Evolutionary conservation across 495 filamentous ascomycete species (phyloP).

Genomic region (Penicillium manginii): DNA sequence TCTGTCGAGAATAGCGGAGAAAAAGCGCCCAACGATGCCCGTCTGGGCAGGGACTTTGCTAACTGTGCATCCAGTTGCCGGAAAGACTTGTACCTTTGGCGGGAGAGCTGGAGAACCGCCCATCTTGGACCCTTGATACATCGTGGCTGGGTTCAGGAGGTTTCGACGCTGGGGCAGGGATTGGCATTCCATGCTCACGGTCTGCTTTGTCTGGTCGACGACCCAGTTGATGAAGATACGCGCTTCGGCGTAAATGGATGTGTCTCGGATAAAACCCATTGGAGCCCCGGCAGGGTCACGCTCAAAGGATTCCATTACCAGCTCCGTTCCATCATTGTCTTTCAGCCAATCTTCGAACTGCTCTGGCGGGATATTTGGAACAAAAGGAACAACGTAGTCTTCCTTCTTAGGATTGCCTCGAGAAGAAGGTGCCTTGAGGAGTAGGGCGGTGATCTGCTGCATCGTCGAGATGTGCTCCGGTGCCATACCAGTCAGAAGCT

Average conservation of each 20-base stretch:
- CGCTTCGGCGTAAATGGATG: constrained; percentile 30
- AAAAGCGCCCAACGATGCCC: constrained; percentile 67
- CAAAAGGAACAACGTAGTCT: constrained; percentile 49
- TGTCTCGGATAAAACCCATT: constrained; percentile 39
- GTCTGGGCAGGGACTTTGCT: constrained; percentile 63
- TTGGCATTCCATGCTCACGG: constrained; percentile 29
- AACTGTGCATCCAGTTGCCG: constrained; percentile 38
- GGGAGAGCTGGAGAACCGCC: constrained; percentile 12
- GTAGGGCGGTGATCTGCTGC: constrained; percentile 50
- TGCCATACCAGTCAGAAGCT: constrained; percentile 11
- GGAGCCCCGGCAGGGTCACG: constrained; percentile 2
- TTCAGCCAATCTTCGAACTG: constrained; percentile 31
- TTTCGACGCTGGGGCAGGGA: constrained; percentile 36
- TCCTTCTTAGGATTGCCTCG: constrained; percentile 25
- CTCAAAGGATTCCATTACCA: constrained; percentile 28
- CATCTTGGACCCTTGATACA: not conserved
- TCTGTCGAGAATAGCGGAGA: constrained; percentile 76
- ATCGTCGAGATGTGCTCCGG: constrained; percentile 23
- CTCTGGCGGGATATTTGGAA: constrained; percentile 25
- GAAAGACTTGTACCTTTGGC: constrained; percentile 26
- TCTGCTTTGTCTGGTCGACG: constrained; percentile 4
- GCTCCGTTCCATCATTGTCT: constrained; percentile 25
- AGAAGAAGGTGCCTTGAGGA: constrained; percentile 53
- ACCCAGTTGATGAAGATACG: constrained; percentile 37
- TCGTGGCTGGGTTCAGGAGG: constrained; percentile 28